Evolutionary conservation across 192 early-diverging fungal species (phyloP).

Genomic region (Entomortierella chlamydospora): DNA sequence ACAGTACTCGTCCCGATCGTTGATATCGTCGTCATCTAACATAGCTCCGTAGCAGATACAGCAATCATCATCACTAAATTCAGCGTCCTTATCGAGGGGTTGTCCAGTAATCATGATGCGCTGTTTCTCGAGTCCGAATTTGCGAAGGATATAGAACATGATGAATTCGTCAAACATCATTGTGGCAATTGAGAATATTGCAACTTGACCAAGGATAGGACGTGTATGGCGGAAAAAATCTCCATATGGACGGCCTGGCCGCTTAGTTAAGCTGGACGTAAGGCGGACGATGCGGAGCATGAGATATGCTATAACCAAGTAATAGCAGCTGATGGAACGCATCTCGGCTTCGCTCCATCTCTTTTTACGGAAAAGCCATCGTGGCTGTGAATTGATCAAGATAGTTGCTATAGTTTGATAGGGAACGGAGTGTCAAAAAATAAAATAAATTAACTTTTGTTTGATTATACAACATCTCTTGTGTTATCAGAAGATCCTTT

Average conservation of each 20-base stretch:
- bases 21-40: conserved; percentile 39
- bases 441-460: not conserved
- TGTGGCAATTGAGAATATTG: conserved; percentile 36
- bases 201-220: conserved; percentile 44
- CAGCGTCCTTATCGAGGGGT: conserved; percentile 33
- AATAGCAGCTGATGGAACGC: conserved; percentile 52
- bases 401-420: conserved; percentile 37
- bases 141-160: conserved; percentile 56
- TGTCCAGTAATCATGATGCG: conserved; percentile 40
- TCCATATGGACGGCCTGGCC: conserved; percentile 49
- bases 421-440: not conserved
- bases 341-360: conserved; percentile 53
- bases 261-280: conserved; percentile 38
- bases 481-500: not conserved
- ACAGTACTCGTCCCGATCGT: conserved; percentile 16
- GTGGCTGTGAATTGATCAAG: conserved; percentile 51
- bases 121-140: conserved; percentile 51
- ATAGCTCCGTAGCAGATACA: conserved; percentile 55
- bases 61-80: conserved; percentile 43
- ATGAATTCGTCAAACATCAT: conserved; percentile 49
- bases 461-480: not conserved
- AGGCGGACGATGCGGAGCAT: conserved; percentile 48
- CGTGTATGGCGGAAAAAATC: conserved; percentile 50
- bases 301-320: conserved; percentile 48
- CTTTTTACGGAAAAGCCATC: conserved; percentile 54